Percentiles rank a stretch among this genome's conserved stretches.
Evolutionary conservation across 306 rosid genomes (phyloP).

Genomic region (Cicer bijugum): DNA sequence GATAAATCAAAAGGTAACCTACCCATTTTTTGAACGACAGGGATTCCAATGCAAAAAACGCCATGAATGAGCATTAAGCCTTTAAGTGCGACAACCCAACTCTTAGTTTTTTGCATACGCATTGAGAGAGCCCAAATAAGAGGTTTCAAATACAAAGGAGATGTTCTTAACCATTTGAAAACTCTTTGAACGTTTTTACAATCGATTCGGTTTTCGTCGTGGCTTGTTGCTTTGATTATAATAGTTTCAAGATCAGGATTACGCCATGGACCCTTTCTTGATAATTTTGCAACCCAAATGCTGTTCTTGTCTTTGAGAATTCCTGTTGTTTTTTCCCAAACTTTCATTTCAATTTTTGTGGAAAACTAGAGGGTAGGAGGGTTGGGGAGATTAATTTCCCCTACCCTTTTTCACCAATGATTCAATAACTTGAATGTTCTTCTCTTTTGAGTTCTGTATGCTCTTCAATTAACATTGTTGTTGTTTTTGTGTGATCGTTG

Average conservation of each 20-base stretch:
- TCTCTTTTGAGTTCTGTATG: too few species aligned
- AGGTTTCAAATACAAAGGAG: constrained; percentile 66
- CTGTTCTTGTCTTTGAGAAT: constrained; percentile 75
- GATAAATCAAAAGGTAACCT: constrained; percentile 77
- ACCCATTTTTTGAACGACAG: constrained; percentile 56
- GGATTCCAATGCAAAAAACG: constrained; percentile 59
- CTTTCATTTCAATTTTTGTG: constrained; percentile 58
- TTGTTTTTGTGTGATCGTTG: too few species aligned
- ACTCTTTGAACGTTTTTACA: constrained; percentile 67
- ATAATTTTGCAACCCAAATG: constrained; percentile 62
- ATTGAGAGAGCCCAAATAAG: constrained; percentile 53
- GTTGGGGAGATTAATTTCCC: constrained; percentile 1
- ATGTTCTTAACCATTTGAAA: constrained; percentile 69
- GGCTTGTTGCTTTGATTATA: constrained; percentile 86
- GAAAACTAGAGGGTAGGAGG: background rate
- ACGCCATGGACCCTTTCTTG: constrained; percentile 50
- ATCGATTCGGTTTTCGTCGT: constrained; percentile 61
- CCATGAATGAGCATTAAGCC: constrained; percentile 93
- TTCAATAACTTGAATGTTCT: too few species aligned
- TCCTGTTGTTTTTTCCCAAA: constrained; percentile 69
- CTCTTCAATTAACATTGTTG: too few species aligned
- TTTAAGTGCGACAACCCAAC: constrained; percentile 81
- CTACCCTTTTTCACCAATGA: constrained; percentile 4
- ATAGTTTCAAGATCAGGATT: constrained; percentile 67
- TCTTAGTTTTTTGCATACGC: constrained; percentile 67